These are phyloP conservation scores for Erysimum cheiri DNA, from an alignment of 441 rosid species.

Conservation along the genomic window DNA sequence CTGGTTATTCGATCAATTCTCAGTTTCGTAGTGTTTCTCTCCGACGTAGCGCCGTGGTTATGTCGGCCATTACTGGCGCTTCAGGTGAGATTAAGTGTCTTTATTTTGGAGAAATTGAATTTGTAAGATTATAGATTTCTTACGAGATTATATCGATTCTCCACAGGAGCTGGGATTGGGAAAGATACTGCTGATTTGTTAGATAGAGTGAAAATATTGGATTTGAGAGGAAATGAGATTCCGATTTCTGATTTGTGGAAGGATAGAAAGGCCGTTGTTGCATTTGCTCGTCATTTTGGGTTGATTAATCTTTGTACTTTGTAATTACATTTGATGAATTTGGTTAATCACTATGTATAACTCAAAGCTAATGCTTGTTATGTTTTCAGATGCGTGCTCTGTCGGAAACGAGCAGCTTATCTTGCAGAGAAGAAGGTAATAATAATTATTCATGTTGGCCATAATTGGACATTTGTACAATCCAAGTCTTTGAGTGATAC, in stretches of 20 bases:
- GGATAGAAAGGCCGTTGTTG: constrained; percentile 81
- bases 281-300: constrained; percentile 98
- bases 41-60: constrained; percentile 37
- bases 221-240: constrained; percentile 70
- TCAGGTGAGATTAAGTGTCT: constrained; percentile 48
- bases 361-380: background rate
- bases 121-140: background rate
- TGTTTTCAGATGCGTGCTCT: constrained; percentile 77
- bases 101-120: background rate
- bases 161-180: constrained; percentile 57
- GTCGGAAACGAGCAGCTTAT: constrained; percentile 89
- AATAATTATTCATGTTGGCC: background rate
- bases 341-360: background rate
- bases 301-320: constrained; percentile 33
- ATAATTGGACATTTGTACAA: background rate
- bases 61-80: constrained; percentile 65
- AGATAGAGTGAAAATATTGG: constrained; percentile 67
- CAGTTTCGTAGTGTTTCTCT: constrained; percentile 38
- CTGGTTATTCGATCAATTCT: constrained; percentile 24
- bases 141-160: background rate
- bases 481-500: background rate
- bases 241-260: constrained; percentile 87
- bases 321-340: constrained; percentile 3
- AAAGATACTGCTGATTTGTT: constrained; percentile 49
- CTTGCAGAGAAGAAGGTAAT: constrained; percentile 87